Evolutionary conservation across 2,329 filamentous ascomycete species (phyloP).

Genomic region (Colletotrichum phormii): DNA sequence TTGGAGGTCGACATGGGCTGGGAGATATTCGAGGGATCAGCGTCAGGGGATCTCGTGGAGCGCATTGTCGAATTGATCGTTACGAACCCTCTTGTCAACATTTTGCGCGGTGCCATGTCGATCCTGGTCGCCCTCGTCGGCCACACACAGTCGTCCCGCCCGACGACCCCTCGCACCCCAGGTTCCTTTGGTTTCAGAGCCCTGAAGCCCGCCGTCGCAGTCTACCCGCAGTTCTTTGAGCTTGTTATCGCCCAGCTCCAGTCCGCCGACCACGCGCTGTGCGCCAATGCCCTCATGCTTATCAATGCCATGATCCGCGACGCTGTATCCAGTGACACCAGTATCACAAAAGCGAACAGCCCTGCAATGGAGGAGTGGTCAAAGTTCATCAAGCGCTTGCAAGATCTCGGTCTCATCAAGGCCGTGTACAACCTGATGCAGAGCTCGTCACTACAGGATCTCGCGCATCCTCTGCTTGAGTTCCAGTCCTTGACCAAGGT

Average conservation of each 20-base stretch:
- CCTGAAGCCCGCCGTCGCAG: conserved; percentile 89
- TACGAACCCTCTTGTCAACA: conserved; percentile 95
- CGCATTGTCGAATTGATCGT: conserved; percentile 92
- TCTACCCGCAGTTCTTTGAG: conserved; percentile 94
- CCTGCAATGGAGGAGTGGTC: conserved; percentile 81
- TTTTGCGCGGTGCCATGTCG: conserved; percentile 95
- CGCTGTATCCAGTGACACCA: conserved; percentile 79
- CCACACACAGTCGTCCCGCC: conserved; percentile 74
- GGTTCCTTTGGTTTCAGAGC: conserved; percentile 88
- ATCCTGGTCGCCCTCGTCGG: conserved; percentile 94
- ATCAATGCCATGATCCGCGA: conserved; percentile 97
- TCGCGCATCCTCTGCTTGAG: conserved; percentile 89
- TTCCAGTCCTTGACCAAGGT: conserved; percentile 94
- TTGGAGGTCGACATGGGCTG: conserved; percentile 98
- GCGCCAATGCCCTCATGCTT: conserved; percentile 93
- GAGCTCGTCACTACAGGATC: conserved; percentile 88
- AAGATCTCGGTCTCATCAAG: conserved; percentile 92
- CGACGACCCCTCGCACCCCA: conserved; percentile 54
- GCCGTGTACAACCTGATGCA: conserved; percentile 95
- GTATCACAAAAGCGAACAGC: conserved; percentile 42
- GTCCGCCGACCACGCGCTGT: conserved; percentile 94
- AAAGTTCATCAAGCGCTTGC: conserved; percentile 91
- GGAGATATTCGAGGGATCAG: conserved; percentile 80
- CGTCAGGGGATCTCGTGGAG: conserved; percentile 75
- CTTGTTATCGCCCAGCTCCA: conserved; percentile 92